Evolutionary conservation across 208 protist species (phyloP).

Genomic region (Angomonas ambiguus): DNA sequence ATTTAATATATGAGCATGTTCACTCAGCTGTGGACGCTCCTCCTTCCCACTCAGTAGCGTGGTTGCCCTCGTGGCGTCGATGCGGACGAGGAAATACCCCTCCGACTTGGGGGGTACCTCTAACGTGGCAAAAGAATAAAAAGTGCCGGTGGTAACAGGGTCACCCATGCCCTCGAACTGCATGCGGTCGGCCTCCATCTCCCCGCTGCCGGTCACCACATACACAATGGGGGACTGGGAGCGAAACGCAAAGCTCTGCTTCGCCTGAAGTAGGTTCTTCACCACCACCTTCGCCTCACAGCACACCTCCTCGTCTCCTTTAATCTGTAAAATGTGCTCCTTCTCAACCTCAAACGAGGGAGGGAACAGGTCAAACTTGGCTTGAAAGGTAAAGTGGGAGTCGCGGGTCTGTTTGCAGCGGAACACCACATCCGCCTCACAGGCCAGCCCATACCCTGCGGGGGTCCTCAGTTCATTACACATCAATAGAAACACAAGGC

Average conservation of each 20-base stretch:
- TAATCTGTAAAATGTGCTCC: slow-evolving; percentile 16
- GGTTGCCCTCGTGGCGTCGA: slow-evolving; percentile 55
- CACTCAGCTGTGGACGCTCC: slow-evolving; percentile 44
- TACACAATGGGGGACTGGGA: slow-evolving; percentile 34
- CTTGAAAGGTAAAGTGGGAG: slow-evolving; percentile 58
- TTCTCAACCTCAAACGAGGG: slow-evolving; percentile 59
- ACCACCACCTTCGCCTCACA: slow-evolving; percentile 8
- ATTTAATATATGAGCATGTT: slow-evolving; percentile 71
- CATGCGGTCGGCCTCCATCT: background rate
- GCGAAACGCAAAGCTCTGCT: slow-evolving; percentile 34
- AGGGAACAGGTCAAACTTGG: slow-evolving; percentile 53
- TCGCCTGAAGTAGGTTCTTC: slow-evolving; percentile 13
- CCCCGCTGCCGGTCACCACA: slow-evolving; percentile 16
- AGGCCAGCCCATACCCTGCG: slow-evolving; percentile 31
- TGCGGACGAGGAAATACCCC: slow-evolving; percentile 56
- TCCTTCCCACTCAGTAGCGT: slow-evolving; percentile 61
- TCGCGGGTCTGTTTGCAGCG: slow-evolving; percentile 85
- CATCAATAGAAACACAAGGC: slow-evolving; percentile 64
- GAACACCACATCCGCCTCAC: slow-evolving; percentile 74
- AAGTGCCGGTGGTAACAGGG: background rate
- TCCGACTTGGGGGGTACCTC: slow-evolving; percentile 27
- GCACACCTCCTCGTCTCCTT: slow-evolving; percentile 4
- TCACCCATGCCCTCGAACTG: background rate
- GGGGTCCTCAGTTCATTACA: slow-evolving; percentile 39
- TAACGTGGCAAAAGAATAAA: slow-evolving; percentile 17